These are phyloP conservation scores for Debaryomycetaceae sp. DNA, from an alignment of 1,139 yeast species.

Conservation along the genomic window DNA sequence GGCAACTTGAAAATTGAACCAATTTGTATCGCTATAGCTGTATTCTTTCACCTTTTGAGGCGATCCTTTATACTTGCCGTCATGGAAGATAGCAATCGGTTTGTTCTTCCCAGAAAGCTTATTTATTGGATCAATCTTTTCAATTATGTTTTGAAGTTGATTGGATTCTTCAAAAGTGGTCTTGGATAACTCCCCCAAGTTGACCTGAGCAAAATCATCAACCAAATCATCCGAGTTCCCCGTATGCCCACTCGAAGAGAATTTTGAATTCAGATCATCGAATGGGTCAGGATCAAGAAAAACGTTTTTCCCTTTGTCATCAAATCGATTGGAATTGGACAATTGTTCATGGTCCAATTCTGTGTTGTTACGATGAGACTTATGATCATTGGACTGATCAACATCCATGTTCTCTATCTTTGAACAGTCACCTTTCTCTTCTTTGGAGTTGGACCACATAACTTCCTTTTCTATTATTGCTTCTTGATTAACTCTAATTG, in stretches of 20 bases:
- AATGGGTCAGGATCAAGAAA: background rate
- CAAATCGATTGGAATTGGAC: background rate
- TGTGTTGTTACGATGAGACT: slow-evolving; percentile 5
- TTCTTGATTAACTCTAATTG: background rate
- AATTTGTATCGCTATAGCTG: slow-evolving; percentile 32
- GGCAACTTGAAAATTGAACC: slow-evolving; percentile 42
- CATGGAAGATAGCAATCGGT: slow-evolving; percentile 39
- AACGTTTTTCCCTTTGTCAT: background rate
- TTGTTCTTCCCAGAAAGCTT: slow-evolving; percentile 31
- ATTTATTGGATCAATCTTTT: slow-evolving; percentile 40
- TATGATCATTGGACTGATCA: slow-evolving; percentile 7
- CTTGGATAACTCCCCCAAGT: slow-evolving; percentile 20
- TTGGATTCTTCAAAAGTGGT: slow-evolving; percentile 8
- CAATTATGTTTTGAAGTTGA: slow-evolving; percentile 33
- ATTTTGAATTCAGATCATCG: slow-evolving; percentile 6
- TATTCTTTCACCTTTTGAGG: slow-evolving; percentile 32
- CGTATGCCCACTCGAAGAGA: slow-evolving; percentile 16
- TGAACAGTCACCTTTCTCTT: background rate
- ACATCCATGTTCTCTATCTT: slow-evolving; percentile 1
- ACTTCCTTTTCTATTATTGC: background rate
- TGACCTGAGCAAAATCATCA: slow-evolving; percentile 39
- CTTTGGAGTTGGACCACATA: background rate
- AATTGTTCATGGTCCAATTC: background rate
- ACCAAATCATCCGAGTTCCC: slow-evolving; percentile 25
- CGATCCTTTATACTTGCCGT: slow-evolving; percentile 23